Conservation (phyloP, 208 protist genomes). For the Crithidia acanthocephali region DNA sequence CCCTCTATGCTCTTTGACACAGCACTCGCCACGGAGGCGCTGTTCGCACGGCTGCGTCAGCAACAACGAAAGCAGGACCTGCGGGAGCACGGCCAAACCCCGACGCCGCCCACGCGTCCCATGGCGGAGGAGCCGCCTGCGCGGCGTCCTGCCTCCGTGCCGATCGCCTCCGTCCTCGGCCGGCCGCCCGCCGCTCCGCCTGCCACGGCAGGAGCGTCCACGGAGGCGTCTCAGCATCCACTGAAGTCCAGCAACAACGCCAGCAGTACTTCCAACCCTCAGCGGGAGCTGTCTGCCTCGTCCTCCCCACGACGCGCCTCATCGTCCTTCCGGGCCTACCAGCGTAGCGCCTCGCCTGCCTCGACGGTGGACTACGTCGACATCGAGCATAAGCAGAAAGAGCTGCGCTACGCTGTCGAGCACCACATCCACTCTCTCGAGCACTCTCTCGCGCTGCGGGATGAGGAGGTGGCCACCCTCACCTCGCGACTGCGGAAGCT, state of each 20-base stretch:
- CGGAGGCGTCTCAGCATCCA: not conserved
- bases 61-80: not conserved
- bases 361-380: constrained; percentile 67
- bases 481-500: constrained; percentile 64
- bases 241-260: no score
- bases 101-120: not conserved
- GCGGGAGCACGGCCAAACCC: not conserved
- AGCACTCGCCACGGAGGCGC: constrained; percentile 21
- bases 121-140: not conserved
- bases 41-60: constrained; percentile 28
- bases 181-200: constrained; percentile 27
- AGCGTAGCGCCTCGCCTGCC: constrained; percentile 24
- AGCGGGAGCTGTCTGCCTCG: constrained; percentile 11
- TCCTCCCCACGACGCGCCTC: constrained; percentile 8
- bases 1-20: constrained; percentile 33
- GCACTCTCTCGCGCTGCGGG: constrained; percentile 54
- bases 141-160: constrained; percentile 10
- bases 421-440: constrained; percentile 76
- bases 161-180: constrained; percentile 34
- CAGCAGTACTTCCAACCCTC: not conserved
- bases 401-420: constrained; percentile 79
- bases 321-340: constrained; percentile 1
- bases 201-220: not conserved
- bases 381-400: constrained; percentile 87
- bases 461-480: constrained; percentile 67